A percentile compares a stretch with the other conserved stretches of the same genome.
phyloP scores from a whole-genome alignment of 169 alveolate species.

The Plasmodium billcollinsi region DNA sequence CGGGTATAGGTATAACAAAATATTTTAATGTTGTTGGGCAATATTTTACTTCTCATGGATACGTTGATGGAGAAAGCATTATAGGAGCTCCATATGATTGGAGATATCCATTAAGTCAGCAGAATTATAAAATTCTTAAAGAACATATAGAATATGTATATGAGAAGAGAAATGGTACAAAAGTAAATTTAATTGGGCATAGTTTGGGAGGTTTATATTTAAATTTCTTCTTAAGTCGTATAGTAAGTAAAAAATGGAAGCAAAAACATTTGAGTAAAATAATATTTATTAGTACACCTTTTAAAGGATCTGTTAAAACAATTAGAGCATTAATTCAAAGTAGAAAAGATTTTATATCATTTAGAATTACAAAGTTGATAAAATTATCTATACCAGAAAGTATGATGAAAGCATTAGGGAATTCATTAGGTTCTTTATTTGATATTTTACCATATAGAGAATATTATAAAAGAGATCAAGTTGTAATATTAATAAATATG shows the following conservation, averaged over 20 bases:
- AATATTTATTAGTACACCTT: slow-evolving; percentile 34
- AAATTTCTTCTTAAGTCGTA: slow-evolving; percentile 32
- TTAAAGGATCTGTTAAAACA: slow-evolving; percentile 46
- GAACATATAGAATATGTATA: slow-evolving; percentile 33
- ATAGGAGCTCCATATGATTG: slow-evolving; percentile 71
- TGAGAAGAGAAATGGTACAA: slow-evolving; percentile 24
- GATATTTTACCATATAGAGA: slow-evolving; percentile 56
- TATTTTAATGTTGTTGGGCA: slow-evolving; percentile 16
- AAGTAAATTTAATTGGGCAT: slow-evolving; percentile 53
- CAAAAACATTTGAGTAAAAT: slow-evolving; percentile 20
- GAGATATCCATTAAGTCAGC: slow-evolving; percentile 61
- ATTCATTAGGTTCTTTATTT: slow-evolving; percentile 28
- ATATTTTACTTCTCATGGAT: slow-evolving; percentile 30
- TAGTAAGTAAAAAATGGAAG: slow-evolving; percentile 58
- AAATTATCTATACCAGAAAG: slow-evolving; percentile 46
- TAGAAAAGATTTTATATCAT: slow-evolving; percentile 32
- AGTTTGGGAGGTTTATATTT: slow-evolving; percentile 67
- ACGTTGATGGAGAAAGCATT: slow-evolving; percentile 50
- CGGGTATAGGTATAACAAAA: slow-evolving; percentile 27
- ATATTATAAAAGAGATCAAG: slow-evolving; percentile 50
- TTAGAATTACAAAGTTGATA: slow-evolving; percentile 14
- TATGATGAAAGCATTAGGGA: slow-evolving; percentile 57
- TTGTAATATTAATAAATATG: slow-evolving; percentile 43
- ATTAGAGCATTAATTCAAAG: slow-evolving; percentile 61
- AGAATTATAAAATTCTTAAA: slow-evolving; percentile 30